Percentiles rank a stretch among this genome's conserved stretches.
Evolutionary conservation across 1,284 basidiomycete genomes (phyloP).

Genomic region (Tremellales sp.): DNA sequence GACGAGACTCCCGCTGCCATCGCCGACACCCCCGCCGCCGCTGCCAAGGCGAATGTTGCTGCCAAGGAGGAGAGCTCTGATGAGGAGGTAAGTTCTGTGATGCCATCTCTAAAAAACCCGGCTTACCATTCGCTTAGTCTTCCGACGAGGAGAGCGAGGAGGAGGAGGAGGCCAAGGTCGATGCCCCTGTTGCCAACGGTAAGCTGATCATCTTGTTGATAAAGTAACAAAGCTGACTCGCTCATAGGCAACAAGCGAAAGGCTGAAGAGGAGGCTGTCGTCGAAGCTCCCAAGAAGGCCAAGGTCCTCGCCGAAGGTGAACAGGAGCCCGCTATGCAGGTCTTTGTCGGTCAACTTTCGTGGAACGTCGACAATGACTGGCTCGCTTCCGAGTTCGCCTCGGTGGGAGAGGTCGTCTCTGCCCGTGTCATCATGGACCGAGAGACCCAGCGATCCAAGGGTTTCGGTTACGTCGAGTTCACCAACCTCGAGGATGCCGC

Average conservation of each 20-base stretch:
- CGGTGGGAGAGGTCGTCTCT: constrained; percentile 80
- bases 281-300: constrained; percentile 64
- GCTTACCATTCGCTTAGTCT: constrained; percentile 6
- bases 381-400: constrained; percentile 84
- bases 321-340: constrained; percentile 57
- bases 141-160: constrained; percentile 14
- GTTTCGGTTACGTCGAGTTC: constrained; percentile 96
- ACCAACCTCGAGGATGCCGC: constrained; percentile 59
- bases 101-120: constrained; percentile 23
- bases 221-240: constrained; percentile 34
- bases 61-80: constrained; percentile 15
- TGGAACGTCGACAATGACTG: constrained; percentile 99
- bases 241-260: constrained; percentile 76
- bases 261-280: constrained; percentile 59
- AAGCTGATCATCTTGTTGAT: constrained; percentile 34
- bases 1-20: constrained; percentile 18
- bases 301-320: constrained; percentile 65
- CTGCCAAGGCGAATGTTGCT: constrained; percentile 20
- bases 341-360: constrained; percentile 91
- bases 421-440: constrained; percentile 91
- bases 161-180: constrained; percentile 41
- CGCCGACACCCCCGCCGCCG: constrained; percentile 20
- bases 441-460: constrained; percentile 77
- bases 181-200: constrained; percentile 34
- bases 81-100: constrained; percentile 20